A percentile compares a stretch with the other conserved stretches of the same genome.
Evolutionary conservation across 805 yeast genomes (phyloP).

Genomic region (Maudiozyma saulgeensis): DNA sequence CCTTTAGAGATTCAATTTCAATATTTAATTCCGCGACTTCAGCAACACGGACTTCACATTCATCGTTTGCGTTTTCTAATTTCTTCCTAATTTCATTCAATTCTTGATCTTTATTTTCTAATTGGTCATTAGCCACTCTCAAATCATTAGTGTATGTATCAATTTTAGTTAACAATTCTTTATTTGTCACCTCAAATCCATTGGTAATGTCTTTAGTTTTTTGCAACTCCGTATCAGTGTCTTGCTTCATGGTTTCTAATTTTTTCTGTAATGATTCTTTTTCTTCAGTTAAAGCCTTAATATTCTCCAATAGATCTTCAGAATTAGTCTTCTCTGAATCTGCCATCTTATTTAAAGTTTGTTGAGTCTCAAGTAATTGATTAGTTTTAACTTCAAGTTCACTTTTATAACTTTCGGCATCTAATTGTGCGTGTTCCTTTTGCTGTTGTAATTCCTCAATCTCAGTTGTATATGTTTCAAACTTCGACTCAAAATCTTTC

Average conservation of each 20-base stretch:
- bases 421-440: not conserved
- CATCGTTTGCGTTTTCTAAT: slow-evolving; percentile 23
- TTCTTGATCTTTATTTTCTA: slow-evolving; percentile 6
- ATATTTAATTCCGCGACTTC: slow-evolving; percentile 28
- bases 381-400: slow-evolving; percentile 5
- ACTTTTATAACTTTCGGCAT: slow-evolving; percentile 3
- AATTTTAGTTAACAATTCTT: not conserved
- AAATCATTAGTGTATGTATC: not conserved
- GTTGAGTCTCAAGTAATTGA: slow-evolving; percentile 2
- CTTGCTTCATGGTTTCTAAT: not conserved
- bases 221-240: slow-evolving; percentile 3
- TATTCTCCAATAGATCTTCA: slow-evolving; percentile 3
- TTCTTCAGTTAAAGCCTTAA: slow-evolving; percentile 6
- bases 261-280: slow-evolving; percentile 5
- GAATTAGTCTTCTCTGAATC: slow-evolving; percentile 3
- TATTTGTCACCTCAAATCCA: not conserved
- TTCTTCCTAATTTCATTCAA: slow-evolving; percentile 16
- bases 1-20: slow-evolving; percentile 28
- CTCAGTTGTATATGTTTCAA: not conserved
- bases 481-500: not conserved
- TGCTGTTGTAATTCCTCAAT: not conserved
- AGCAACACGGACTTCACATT: slow-evolving; percentile 31
- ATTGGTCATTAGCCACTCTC: slow-evolving; percentile 3
- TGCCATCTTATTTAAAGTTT: slow-evolving; percentile 2
- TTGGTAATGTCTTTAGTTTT: not conserved